phyloP scores from a whole-genome alignment of 2,329 filamentous ascomycete species.

The Diaporthe sp. region DNA sequence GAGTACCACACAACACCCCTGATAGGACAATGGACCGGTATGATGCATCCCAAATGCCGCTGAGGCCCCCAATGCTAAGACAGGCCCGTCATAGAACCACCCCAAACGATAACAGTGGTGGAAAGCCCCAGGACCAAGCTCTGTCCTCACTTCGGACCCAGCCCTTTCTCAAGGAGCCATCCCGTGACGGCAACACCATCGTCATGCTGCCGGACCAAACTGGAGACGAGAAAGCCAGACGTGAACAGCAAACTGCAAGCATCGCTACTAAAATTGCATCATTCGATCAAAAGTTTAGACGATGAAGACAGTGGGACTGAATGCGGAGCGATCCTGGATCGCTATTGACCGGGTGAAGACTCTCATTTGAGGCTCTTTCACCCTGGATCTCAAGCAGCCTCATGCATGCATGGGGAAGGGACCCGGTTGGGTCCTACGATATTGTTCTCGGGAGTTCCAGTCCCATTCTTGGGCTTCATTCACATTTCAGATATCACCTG shows the following conservation, averaged over 20 bases:
- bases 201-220: slow-evolving; percentile 21
- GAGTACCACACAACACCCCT: background rate
- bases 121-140: background rate
- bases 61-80: background rate
- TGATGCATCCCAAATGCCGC: background rate
- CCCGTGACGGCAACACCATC: slow-evolving; percentile 16
- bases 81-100: background rate
- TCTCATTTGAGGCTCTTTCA: background rate
- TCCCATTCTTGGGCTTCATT: background rate
- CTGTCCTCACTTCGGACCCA: background rate
- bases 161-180: slow-evolving; percentile 6
- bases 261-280: slow-evolving; percentile 14
- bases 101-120: background rate
- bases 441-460: no score
- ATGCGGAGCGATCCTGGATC: background rate
- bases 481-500: background rate
- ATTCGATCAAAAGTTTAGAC: slow-evolving; percentile 17
- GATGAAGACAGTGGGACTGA: background rate
- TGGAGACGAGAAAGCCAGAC: slow-evolving; percentile 2
- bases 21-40: slow-evolving; percentile 4
- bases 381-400: background rate
- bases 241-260: slow-evolving; percentile 6
- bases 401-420: background rate
- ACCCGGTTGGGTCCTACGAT: no score
- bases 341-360: background rate